phyloP scores from a whole-genome alignment of 495 filamentous ascomycete genomes.

The Penicillium alfredii region DNA sequence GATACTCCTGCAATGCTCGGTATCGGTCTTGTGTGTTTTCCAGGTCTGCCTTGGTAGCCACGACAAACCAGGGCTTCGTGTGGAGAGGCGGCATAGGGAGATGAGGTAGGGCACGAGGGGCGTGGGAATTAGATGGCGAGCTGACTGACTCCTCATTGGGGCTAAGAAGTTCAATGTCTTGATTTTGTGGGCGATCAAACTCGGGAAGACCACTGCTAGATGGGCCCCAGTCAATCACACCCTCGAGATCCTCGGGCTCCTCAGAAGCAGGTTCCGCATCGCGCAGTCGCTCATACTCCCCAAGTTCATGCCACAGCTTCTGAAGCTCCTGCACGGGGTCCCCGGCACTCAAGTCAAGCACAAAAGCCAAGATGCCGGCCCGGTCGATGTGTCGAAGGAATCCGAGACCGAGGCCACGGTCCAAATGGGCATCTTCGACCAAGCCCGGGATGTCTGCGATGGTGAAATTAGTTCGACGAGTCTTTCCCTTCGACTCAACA shows the following conservation, averaged over 20 bases:
- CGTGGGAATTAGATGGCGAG: constrained; percentile 7
- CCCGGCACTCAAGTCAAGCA: constrained; percentile 75
- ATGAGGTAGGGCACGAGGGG: constrained; percentile 23
- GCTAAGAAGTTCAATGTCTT: constrained; percentile 9
- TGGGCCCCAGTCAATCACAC: constrained; percentile 24
- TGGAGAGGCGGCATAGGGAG: constrained; percentile 58
- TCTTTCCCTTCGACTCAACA: constrained; percentile 33
- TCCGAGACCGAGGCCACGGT: constrained; percentile 83
- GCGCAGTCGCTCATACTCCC: constrained; percentile 73
- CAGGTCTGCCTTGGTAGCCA: constrained; percentile 91
- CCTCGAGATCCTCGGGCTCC: constrained; percentile 41
- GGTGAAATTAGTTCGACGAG: constrained; percentile 67
- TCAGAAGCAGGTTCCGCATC: constrained; percentile 45
- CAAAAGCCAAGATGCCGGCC: constrained; percentile 86
- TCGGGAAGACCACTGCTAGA: constrained; percentile 22
- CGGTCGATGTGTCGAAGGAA: constrained; percentile 94
- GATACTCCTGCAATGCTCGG: constrained; percentile 57
- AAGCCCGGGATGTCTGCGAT: constrained; percentile 95
- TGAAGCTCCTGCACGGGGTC: constrained; percentile 74
- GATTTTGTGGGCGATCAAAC: constrained; percentile 6
- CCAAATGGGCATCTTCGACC: constrained; percentile 83
- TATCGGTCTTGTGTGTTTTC: constrained; percentile 74
- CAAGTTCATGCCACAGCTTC: constrained; percentile 82
- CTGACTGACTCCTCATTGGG: constrained; percentile 14
- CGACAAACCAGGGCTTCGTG: constrained; percentile 92